A percentile compares a stretch with the other conserved stretches of the same genome.
These are phyloP conservation scores for Brettanomyces nanus DNA, from an alignment of 805 yeast genomes.

Conservation along the genomic window DNA sequence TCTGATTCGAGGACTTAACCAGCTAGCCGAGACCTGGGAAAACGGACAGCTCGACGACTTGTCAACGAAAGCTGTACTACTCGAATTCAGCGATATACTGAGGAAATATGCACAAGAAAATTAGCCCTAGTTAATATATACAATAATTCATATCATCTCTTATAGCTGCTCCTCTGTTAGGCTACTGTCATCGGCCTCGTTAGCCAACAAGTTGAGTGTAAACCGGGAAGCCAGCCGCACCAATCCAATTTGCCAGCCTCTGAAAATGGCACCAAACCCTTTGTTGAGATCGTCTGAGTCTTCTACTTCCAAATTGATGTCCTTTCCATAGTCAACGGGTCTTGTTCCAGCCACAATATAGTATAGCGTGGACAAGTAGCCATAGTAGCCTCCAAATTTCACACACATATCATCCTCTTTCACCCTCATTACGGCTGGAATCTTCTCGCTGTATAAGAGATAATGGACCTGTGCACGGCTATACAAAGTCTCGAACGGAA, in stretches of 20 bases:
- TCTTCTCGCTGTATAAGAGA: conserved; percentile 31
- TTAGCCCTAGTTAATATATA: background rate
- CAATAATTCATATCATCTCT: background rate
- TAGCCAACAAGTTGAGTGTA: conserved; percentile 58
- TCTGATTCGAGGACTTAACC: conserved; percentile 34
- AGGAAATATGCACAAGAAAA: conserved; percentile 5
- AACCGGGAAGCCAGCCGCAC: conserved; percentile 75
- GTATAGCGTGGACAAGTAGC: conserved; percentile 47
- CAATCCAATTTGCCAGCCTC: conserved; percentile 90
- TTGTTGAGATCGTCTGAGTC: conserved; percentile 33
- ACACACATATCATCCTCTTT: conserved; percentile 47
- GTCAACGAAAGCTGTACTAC: conserved; percentile 6
- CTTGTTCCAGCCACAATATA: conserved; percentile 32
- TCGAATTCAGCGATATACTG: conserved; percentile 9
- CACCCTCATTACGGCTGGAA: conserved; percentile 38
- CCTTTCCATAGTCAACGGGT: conserved; percentile 20
- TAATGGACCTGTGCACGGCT: conserved; percentile 76
- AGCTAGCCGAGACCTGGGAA: conserved; percentile 18
- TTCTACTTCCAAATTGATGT: conserved; percentile 20
- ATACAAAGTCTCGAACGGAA: conserved; percentile 83
- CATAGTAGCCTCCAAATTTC: conserved; percentile 46
- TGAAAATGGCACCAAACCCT: conserved; percentile 48
- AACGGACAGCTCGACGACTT: conserved; percentile 9
- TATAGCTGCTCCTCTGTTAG: conserved; percentile 34
- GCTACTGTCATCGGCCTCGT: conserved; percentile 36